Base-by-base conservation (phyloP, 768 basidiomycete species). In the Tricholoma sp. region DNA sequence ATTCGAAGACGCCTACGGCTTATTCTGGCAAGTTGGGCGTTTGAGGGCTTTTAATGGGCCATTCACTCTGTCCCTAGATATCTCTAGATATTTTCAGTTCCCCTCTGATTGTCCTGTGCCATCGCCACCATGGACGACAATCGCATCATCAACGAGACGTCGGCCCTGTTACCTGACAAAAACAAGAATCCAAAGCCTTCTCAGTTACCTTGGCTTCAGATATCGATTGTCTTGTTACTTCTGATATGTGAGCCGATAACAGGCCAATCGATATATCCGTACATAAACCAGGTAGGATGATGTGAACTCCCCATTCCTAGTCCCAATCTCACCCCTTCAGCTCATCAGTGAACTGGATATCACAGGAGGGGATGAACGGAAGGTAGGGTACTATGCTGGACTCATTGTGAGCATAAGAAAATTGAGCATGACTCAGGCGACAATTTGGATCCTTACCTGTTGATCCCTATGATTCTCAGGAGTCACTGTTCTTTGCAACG, bases 401-500 rank as follows among this genome's bases (percentile, higher is more conserved):
- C 57, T 79, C 27, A 74, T 80, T 29, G 79, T 79, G 55, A 59
- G 72, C n/a, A n/a, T n/a, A n/a, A n/a, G n/a, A n/a, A n/a, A n/a
- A n/a, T n/a, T n/a, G n/a, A n/a, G n/a, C 62, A 4, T 29, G n/a
- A 24, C 62, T 18, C 65, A 68, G 0, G 32, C n/a, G 34, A 6
- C 14, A 18, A 9, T 32, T 14, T 37, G 9, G 16, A n/a, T 5
- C 1, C 18, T n/a, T 19, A 54, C 24, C 32, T 21, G n/a, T 3
- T 41, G 35, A 35, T 41, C n/a, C 9, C 5, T 19, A 6, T 22
- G 9, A 24, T 39, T 9, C 12, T 29, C 55, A 85, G 84, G 80
- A 85, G 71, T 85, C 84, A 0, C 66, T 86, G 2, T 88, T 85
- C 66, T 88, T 80, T 56, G 71, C 75, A 1, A 74, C 82, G 0